Evolutionary conservation across 75 land plant species (phyloP), one percentile per base, ranked within the genome.

Genomic region (Cryptomeria japonica): DNA sequence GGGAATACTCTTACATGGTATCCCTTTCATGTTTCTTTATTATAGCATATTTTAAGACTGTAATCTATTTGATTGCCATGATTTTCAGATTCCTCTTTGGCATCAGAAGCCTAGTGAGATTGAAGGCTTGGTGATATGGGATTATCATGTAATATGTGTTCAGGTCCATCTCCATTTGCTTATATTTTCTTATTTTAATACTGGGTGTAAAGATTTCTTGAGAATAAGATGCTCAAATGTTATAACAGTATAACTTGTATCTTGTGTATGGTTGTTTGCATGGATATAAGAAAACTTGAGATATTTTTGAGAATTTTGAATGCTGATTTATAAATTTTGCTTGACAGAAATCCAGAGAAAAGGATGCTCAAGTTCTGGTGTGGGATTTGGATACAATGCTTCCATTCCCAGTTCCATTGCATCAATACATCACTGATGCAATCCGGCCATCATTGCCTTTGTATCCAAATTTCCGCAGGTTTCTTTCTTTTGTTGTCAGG

Each of bases 351-450:
- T n/a, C 51, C 10, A 87, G 14, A 78, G 86, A 61, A 32, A 58
- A 70, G 39, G 53, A 77, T 58, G 38, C 88, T 41, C 86, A 84
- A 89, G 89, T 85, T 86, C 87, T 88, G 11, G 96, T 96, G 38
- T 98, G 99, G 99, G 99, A 98, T 92, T 85, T 98, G 87, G 99
- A 98, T 92, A 92, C 97, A 53, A 93, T 88, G 46, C 97, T 98
- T 89, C 93, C 91, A 32, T 92, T 95, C 86, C 99, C 99, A 55
- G 87, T 83, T 51, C 85, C 92, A 19, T 86, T 98, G 22, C 87
- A 85, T 28, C 49, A 75, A 28, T 98, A 98, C 84, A 72, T 95
- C 14, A 49, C 90, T 37, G 92, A 94, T 90, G 92, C 96, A 28
- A 87, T 98, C 70, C 92, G 90, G 58, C 96, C 99, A 88, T 91